These are phyloP conservation scores for Diaporthe longicolla DNA, from an alignment of 2,329 filamentous ascomycete species.

Conservation along the genomic window DNA sequence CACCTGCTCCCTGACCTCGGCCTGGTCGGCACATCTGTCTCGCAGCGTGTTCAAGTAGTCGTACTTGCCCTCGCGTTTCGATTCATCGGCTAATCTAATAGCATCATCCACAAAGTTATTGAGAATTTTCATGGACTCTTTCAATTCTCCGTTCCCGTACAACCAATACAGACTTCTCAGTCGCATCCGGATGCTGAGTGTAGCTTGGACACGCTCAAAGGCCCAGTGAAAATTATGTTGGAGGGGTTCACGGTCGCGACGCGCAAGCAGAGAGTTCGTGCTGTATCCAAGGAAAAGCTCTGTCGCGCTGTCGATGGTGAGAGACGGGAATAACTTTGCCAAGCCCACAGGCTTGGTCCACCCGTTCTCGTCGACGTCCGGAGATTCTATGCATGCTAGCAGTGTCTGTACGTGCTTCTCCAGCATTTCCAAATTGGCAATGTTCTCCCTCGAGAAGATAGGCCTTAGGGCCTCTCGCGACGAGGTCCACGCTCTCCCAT, in stretches of 20 bases:
- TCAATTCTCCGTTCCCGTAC: slow-evolving; percentile 4
- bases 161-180: slow-evolving; percentile 27
- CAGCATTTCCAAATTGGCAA: too few species aligned
- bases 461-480: too few species aligned
- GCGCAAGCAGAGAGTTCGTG: slow-evolving; percentile 29
- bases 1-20: background rate
- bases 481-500: too few species aligned
- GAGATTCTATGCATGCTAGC: too few species aligned
- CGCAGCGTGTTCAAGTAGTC: slow-evolving; percentile 7
- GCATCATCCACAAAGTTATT: background rate
- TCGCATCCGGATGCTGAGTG: slow-evolving; percentile 25
- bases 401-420: too few species aligned
- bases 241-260: background rate
- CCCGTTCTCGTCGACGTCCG: too few species aligned
- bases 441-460: too few species aligned
- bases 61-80: background rate
- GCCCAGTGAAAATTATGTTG: slow-evolving; percentile 11
- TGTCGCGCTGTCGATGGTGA: slow-evolving; percentile 56
- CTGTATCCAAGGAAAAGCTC: slow-evolving; percentile 70
- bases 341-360: too few species aligned
- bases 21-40: background rate
- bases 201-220: slow-evolving; percentile 14
- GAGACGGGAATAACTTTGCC: too few species aligned
- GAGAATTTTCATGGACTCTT: background rate
- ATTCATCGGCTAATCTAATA: background rate